These are phyloP conservation scores for Firmiana major DNA, from an alignment of 345 rosid genomes.

Conservation along the genomic window DNA sequence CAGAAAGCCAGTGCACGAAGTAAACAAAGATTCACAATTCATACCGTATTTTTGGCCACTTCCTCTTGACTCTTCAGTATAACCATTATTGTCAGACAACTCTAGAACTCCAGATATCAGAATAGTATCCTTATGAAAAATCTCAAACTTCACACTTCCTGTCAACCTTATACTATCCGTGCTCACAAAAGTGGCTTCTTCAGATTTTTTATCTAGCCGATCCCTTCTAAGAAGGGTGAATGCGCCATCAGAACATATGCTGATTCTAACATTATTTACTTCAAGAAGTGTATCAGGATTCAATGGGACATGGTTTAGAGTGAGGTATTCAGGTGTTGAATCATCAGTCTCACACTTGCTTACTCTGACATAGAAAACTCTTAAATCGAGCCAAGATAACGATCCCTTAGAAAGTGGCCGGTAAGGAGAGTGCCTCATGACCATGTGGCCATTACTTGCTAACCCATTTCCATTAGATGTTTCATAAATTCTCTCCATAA, in stretches of 20 bases:
- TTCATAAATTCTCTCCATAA: conserved; percentile 55
- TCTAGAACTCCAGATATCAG: conserved; percentile 62
- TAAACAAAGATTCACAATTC: conserved; percentile 54
- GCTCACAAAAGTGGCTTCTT: conserved; percentile 73
- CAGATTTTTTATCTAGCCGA: conserved; percentile 61
- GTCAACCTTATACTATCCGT: conserved; percentile 70
- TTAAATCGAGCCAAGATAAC: conserved; percentile 64
- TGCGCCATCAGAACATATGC: conserved; percentile 48
- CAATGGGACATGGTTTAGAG: conserved; percentile 63
- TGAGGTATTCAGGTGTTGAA: conserved; percentile 58
- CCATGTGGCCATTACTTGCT: conserved; percentile 30
- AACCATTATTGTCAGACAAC: conserved; percentile 41
- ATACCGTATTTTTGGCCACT: conserved; percentile 50
- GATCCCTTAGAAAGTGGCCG: conserved; percentile 32
- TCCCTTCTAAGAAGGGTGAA: conserved; percentile 65
- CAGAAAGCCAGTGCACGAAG: conserved; percentile 43
- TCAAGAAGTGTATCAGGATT: conserved; percentile 62
- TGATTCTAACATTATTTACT: conserved; percentile 57
- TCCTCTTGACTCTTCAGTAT: conserved; percentile 37
- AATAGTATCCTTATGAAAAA: conserved; percentile 49
- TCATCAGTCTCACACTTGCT: conserved; percentile 56
- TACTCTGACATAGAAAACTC: conserved; percentile 79
- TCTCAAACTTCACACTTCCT: conserved; percentile 71
- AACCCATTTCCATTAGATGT: conserved; percentile 33
- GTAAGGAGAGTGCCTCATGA: conserved; percentile 29